Conservation (phyloP, 2,329 filamentous ascomycete genomes). For the Exophiala spinifera region DNA sequence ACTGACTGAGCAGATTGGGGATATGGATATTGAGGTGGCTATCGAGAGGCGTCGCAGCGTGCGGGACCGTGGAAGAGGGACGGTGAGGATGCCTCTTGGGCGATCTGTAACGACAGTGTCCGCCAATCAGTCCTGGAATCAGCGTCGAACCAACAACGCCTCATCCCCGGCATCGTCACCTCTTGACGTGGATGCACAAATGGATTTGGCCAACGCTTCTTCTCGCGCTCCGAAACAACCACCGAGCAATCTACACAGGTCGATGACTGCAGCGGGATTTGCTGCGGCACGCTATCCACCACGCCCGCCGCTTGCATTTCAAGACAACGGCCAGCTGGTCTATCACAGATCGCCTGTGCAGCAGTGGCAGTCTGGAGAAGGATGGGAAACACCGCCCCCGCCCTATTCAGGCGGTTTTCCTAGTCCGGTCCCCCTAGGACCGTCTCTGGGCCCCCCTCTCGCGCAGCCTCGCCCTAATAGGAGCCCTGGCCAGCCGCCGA, state of each 20-base stretch:
- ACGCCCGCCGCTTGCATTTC: conserved; percentile 34
- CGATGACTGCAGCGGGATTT: conserved; percentile 61
- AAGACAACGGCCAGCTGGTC: conserved; percentile 8
- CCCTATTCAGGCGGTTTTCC: conserved; percentile 19
- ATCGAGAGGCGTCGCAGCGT: conserved; percentile 69
- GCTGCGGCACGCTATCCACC: conserved; percentile 63
- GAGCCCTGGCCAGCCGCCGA: not conserved
- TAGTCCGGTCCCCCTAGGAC: conserved; percentile 1
- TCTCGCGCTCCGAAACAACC: conserved; percentile 3
- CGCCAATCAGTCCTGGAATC: conserved; percentile 8
- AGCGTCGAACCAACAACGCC: conserved; percentile 11
- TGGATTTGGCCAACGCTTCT: conserved; percentile 10
- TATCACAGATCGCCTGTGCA: conserved; percentile 7
- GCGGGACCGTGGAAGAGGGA: conserved; percentile 19
- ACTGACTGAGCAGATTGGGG: conserved; percentile 69
- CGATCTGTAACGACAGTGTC: conserved; percentile 41
- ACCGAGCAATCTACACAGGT: conserved; percentile 22
- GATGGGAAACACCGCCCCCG: conserved; percentile 29
- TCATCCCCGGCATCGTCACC: conserved; percentile 27
- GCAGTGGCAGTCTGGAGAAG: conserved; percentile 9
- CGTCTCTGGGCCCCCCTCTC: conserved; percentile 8
- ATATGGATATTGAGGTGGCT: conserved; percentile 74
- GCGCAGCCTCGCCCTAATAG: conserved; percentile 13
- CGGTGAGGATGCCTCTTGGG: conserved; percentile 29
- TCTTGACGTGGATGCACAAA: conserved; percentile 38